Base-by-base conservation (phyloP, 2,329 filamentous ascomycete species). In the Paecilomyces dactylethromorphus region DNA sequence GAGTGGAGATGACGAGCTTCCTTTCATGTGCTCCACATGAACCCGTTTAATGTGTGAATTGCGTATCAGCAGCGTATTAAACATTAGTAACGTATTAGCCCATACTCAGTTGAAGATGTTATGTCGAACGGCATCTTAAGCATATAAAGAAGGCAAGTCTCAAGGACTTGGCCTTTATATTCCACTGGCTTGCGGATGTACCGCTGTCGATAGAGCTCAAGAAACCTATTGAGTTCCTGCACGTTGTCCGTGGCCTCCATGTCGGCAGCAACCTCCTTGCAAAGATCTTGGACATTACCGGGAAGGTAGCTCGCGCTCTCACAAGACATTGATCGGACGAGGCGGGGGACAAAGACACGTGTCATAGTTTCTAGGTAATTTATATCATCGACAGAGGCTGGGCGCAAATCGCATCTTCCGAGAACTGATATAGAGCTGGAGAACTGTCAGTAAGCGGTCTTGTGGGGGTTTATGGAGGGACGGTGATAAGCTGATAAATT, bases 61-160 rank as follows among this genome's bases (percentile, higher is more conserved):
- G 4, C 4, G 2, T 29, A 29, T 29, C 7, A 29, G 26, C 7
- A 7, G 26, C 13, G 33, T 35, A 13, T 12, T 35, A 35, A 15
- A 35, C 11, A 35, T 35, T 15, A 35, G 15, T 35, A 35, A 15
- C 8, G 33, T 18, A 56, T 53, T 32, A 60, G 15, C n/a, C 50
- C 39, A 39, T 54, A 55, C 22, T 56, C 21, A 12, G 59, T 53
- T 12, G 60, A 51, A 7, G 57, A 57, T 13, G 11, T 54, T 51
- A 59, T 15, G 32, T 61, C 58, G 8, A 61, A 61, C 1, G 60
- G 60, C 60, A 61, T 61, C 31, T 61, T 61, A 3, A 61, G 22
- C 3, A 61, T 29, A 51, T 61, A 55, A 45, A 61, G 32, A 39
- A 61, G 22, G 15, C 60, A 61, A 31, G 31, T 22, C 45, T 59